These are phyloP conservation scores for Lyophyllum atratum DNA, from an alignment of 768 basidiomycete species.

Conservation along the genomic window DNA sequence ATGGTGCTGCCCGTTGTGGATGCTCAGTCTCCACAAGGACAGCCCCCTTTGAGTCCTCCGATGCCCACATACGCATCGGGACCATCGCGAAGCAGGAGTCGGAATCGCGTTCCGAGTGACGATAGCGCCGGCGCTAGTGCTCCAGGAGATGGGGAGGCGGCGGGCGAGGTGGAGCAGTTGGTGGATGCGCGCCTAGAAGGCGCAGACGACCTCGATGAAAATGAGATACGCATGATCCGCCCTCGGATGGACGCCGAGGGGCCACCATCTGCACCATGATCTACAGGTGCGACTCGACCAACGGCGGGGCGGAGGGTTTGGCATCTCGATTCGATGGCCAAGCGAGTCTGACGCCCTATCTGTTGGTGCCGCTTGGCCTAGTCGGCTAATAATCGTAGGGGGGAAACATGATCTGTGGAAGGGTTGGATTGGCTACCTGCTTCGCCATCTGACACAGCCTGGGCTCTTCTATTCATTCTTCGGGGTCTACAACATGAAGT, in stretches of 20 bases:
- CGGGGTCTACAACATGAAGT: no score
- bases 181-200: not conserved
- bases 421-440: no score
- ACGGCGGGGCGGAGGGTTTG: not conserved
- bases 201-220: not conserved
- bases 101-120: not conserved
- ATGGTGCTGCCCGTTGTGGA: not conserved
- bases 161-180: not conserved
- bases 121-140: no score
- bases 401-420: no score
- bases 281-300: not conserved
- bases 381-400: no score
- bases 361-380: no score
- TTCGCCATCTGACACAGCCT: no score
- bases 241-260: not conserved
- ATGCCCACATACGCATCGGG: not conserved
- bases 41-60: not conserved
- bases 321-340: no score
- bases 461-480: no score
- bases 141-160: not conserved
- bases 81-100: not conserved
- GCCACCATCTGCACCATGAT: not conserved
- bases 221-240: constrained; percentile 10
- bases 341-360: no score
- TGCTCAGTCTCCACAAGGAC: not conserved